These are phyloP conservation scores for Yamadazyma siamensis DNA, from an alignment of 1,139 yeast species.

Conservation along the genomic window DNA sequence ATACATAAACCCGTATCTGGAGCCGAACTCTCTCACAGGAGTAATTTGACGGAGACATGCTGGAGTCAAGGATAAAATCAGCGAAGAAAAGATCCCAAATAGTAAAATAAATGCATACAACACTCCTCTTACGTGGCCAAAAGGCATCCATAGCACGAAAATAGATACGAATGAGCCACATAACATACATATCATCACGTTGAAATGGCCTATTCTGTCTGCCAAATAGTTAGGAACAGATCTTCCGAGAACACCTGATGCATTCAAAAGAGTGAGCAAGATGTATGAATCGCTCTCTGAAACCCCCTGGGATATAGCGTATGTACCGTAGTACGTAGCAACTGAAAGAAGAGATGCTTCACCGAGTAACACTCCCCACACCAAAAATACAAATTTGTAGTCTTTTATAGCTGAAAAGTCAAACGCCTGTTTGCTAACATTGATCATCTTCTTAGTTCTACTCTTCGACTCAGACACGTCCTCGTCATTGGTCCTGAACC, in stretches of 20 bases:
- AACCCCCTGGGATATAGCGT: constrained; percentile 40
- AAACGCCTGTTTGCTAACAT: constrained; percentile 10
- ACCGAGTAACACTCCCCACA: constrained; percentile 41
- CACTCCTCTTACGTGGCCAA: constrained; percentile 28
- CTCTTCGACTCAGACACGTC: constrained; percentile 5
- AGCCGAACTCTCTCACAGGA: constrained; percentile 31
- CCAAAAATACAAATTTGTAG: constrained; percentile 20
- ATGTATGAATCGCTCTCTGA: constrained; percentile 33
- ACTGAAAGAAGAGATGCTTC: constrained; percentile 57
- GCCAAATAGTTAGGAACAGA: constrained; percentile 35
- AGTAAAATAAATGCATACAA: constrained; percentile 22
- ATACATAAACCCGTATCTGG: constrained; percentile 37
- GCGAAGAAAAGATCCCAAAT: constrained; percentile 32
- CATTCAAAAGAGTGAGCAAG: constrained; percentile 38
- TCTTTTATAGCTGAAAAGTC: constrained; percentile 24
- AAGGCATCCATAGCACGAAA: constrained; percentile 36
- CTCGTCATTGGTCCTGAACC: constrained; percentile 17
- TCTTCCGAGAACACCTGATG: constrained; percentile 37
- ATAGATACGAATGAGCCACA: constrained; percentile 28
- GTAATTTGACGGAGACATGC: constrained; percentile 39
- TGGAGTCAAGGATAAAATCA: constrained; percentile 33
- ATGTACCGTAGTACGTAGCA: constrained; percentile 42
- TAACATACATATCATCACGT: constrained; percentile 36
- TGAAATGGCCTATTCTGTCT: constrained; percentile 37
- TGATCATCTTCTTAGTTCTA: constrained; percentile 5